Percentiles rank a stretch among this genome's conserved stretches.
Evolutionary conservation across 1,284 basidiomycete species (phyloP).

Genomic region (Chondrostereum purpureum): DNA sequence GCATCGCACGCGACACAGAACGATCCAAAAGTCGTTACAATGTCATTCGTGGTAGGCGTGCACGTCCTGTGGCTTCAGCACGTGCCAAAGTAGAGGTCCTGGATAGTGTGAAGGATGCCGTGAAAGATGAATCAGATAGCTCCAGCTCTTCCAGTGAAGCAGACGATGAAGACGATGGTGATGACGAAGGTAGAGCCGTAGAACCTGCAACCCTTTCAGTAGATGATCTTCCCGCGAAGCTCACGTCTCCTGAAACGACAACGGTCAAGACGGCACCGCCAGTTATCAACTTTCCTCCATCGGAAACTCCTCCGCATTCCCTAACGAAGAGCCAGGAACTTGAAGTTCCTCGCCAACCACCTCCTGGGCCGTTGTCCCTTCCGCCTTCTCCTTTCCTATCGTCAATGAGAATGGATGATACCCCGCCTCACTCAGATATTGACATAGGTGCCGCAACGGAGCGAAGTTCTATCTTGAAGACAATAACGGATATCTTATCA

Average conservation of each 20-base stretch:
- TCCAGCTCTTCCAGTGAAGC: slow-evolving; percentile 81
- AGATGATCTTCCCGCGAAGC: slow-evolving; percentile 10
- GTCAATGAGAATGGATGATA: slow-evolving; percentile 32
- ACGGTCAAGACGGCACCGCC: slow-evolving; percentile 20
- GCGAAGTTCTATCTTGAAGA: slow-evolving; percentile 78
- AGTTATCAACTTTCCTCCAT: slow-evolving; percentile 6
- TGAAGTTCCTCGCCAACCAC: slow-evolving; percentile 18
- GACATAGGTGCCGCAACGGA: slow-evolving; percentile 53
- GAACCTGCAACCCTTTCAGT: slow-evolving; percentile 16
- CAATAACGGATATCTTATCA: slow-evolving; percentile 83
- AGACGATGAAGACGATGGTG: slow-evolving; percentile 80
- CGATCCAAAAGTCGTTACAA: slow-evolving; percentile 63
- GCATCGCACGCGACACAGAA: slow-evolving; percentile 62
- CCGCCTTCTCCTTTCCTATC: slow-evolving; percentile 52
- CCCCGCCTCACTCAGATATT: slow-evolving; percentile 49
- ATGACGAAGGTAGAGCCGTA: slow-evolving; percentile 39
- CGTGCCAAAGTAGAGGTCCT: slow-evolving; percentile 88
- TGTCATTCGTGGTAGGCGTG: slow-evolving; percentile 80
- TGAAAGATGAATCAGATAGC: slow-evolving; percentile 79
- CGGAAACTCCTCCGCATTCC: slow-evolving; percentile 9
- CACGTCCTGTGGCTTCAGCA: slow-evolving; percentile 89
- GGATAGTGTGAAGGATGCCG: slow-evolving; percentile 88
- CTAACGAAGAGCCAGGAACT: slow-evolving; percentile 13
- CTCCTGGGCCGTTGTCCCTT: slow-evolving; percentile 31
- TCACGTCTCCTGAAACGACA: slow-evolving; percentile 28